Evolutionary conservation across 2,329 filamentous ascomycete species (phyloP), one percentile per base, ranked within the genome.

Genomic region (Chrysoporthe puriensis): DNA sequence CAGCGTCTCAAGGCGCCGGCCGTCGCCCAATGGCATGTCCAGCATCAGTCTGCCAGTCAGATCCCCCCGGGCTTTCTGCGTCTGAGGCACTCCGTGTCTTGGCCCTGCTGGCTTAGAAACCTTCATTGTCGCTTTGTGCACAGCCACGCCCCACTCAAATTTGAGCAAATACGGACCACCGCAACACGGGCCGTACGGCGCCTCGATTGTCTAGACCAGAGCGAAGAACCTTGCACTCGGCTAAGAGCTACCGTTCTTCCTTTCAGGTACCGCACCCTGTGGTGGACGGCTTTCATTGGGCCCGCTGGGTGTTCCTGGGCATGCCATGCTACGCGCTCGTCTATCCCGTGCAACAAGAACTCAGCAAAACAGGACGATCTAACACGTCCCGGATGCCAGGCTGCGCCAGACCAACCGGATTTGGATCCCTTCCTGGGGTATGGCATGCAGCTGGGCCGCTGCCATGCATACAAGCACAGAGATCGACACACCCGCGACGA

Each of bases 131-230:
- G 56, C 64, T 44, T 63, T 16, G 54, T 54, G 66, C 69, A 70
- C 67, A 67, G 69, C 69, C 69, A 69, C 69, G 58, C 64, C 69
- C 67, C 60, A 65, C 67, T 52, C 67, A 64, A 63, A 50, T 54
- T 43, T 65, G 26, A 34, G 42, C 54, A 16, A 63, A 63, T 63
- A 56, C 48, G 36, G 54, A 40, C 34, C 54, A 36, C 34, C 54
- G 34, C 16, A 57, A 42, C 40, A 61, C 9, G 14, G 26, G 21
- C 18, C 40, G 13, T 13, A 46, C 21, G 40, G 36, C 57, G 42
- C 43, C 9, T 46, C 21, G 6, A 21, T 6, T 48, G 42, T 48
- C 42, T 36, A 32, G 16, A 32, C 14, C 14, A 46, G 11, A 43
- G 42, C 26, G 43, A 26, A 26, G 36, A 26, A 60, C 42, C 57